Base-by-base conservation (phyloP, 2,329 filamentous ascomycete genomes). In the Hymenoscyphus linearis region DNA sequence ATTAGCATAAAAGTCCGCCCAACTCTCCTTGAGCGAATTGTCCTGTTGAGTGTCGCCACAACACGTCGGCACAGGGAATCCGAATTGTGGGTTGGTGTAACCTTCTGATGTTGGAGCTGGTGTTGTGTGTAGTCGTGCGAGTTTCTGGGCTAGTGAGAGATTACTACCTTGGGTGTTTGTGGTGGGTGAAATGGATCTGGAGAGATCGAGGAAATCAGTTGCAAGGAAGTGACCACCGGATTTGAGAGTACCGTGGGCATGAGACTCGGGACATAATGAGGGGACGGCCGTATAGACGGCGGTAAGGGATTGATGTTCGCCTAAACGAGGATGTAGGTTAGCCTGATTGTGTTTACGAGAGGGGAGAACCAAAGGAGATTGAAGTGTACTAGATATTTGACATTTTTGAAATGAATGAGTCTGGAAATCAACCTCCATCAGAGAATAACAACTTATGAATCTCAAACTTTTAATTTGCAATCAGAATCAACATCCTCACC, bases 1-100 rank as follows among this genome's bases (percentile, higher is more conserved):
- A 34, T 96, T 81, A 0, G 88, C 89, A 72, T 91, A 97, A 70
- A 98, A 97, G 0, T 91, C 86, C 0, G 89, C 85, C 93, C 93
- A 98, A 12, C 84, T 88, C 5, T 79, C 76, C 55, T 79, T 82
- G 77, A 83, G 96, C 0, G 76, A 76, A 71, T 97, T 98, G 55
- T 91, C 84, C 75, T 97, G 93, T 47, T 82, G 82, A 7, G 91
- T 95, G 53, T 90, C 84, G 2, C 93, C 93, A 74, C 93, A 97
- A 75, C 90, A 96, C 0, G 93, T 97, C 0, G 88, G 78, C 0
- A 88, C 87, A 0, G 90, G 89, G 71, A 97, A 97, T 2, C 93
- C 93, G 67, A 93, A 97, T 75, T 86, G 79, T 2, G 85, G 85
- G 40, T 71, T 78, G 1, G 80, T 75, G 65, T 83, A 79, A 22